phyloP scores from a whole-genome alignment of 2,329 filamentous ascomycete species.

The Colletotrichum incanum region DNA sequence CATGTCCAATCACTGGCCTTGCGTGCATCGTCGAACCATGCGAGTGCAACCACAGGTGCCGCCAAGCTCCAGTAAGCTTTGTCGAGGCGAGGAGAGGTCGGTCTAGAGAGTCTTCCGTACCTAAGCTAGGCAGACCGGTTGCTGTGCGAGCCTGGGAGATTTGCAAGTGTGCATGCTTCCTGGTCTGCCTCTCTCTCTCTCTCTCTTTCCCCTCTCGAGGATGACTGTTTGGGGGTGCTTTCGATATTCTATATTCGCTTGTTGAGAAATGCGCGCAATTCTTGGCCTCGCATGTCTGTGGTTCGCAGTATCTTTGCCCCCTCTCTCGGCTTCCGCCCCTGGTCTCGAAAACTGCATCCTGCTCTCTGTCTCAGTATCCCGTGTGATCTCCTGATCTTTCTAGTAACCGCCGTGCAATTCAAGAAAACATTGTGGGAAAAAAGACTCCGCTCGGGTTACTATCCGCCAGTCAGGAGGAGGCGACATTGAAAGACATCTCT shows the following conservation, averaged over 20 bases:
- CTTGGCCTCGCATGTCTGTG: slow-evolving; percentile 25
- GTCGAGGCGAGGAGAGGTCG: slow-evolving; percentile 22
- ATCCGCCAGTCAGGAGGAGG: slow-evolving; percentile 28
- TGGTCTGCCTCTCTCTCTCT: slow-evolving; percentile 8
- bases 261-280: slow-evolving; percentile 36
- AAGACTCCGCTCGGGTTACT: slow-evolving; percentile 9
- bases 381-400: neutral
- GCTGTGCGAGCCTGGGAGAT: slow-evolving; percentile 4
- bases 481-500: slow-evolving; percentile 24
- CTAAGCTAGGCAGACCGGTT: slow-evolving; percentile 17
- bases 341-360: neutral
- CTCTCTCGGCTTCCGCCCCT: neutral
- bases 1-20: slow-evolving; percentile 41
- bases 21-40: slow-evolving; percentile 45
- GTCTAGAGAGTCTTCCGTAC: slow-evolving; percentile 1
- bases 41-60: slow-evolving; percentile 48
- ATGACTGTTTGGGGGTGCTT: slow-evolving; percentile 29
- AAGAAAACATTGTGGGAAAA: slow-evolving; percentile 7
- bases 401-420: slow-evolving; percentile 6
- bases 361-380: neutral
- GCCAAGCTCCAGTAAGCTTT: slow-evolving; percentile 45
- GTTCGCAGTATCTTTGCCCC: neutral
- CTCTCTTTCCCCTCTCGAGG: slow-evolving; percentile 18
- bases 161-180: slow-evolving; percentile 24
- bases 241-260: slow-evolving; percentile 36